These are phyloP conservation scores for Sanghuangporus baumii DNA, from an alignment of 1,284 basidiomycete species.

Conservation along the genomic window DNA sequence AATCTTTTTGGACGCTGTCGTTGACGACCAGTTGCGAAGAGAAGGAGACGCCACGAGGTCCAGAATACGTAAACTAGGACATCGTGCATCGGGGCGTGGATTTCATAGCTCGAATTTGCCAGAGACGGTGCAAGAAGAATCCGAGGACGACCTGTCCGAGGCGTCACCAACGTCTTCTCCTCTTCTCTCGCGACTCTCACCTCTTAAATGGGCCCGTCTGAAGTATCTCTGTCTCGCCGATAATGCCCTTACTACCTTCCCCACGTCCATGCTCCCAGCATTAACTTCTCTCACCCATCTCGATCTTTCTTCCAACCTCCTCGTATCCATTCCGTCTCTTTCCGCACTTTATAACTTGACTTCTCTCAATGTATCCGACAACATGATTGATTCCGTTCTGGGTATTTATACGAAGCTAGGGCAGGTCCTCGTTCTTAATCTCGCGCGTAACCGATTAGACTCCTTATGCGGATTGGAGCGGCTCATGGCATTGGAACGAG, in stretches of 20 bases:
- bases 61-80: conserved; percentile 40
- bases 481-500: conserved; percentile 72
- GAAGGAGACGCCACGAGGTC: conserved; percentile 46
- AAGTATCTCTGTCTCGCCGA: conserved; percentile 76
- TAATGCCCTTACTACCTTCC: conserved; percentile 81
- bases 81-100: conserved; percentile 39
- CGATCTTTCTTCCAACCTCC: conserved; percentile 85
- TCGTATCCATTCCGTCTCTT: conserved; percentile 80
- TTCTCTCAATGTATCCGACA: conserved; percentile 88
- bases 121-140: conserved; percentile 54
- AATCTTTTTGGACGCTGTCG: conserved; percentile 70
- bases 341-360: conserved; percentile 70
- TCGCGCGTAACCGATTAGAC: conserved; percentile 84
- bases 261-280: conserved; percentile 63
- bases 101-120: conserved; percentile 50
- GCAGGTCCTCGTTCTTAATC: conserved; percentile 69
- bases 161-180: conserved; percentile 28
- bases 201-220: conserved; percentile 74
- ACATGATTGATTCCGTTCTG: conserved; percentile 94
- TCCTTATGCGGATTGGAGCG: conserved; percentile 92
- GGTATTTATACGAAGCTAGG: conserved; percentile 83
- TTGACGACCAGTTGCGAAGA: conserved; percentile 65
- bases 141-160: conserved; percentile 33
- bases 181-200: conserved; percentile 41
- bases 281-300: conserved; percentile 80